Evolutionary conservation across 2,329 filamentous ascomycete species (phyloP), one percentile per base, ranked within the genome.

Genomic region (Hypoxylon sp.): DNA sequence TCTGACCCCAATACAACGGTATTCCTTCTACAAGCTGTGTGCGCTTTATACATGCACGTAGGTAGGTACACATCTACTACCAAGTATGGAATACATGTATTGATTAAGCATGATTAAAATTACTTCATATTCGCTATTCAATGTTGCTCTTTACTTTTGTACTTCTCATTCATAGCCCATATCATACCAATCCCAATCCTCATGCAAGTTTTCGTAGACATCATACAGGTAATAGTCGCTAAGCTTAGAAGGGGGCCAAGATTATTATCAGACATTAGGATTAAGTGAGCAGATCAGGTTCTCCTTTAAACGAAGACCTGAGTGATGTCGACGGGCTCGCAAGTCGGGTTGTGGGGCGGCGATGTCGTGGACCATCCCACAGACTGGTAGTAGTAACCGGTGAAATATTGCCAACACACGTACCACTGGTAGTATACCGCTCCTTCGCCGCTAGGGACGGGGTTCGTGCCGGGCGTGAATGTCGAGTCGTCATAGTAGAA

Each of bases 311-410:
- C 11, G n/a, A 63, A 43, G n/a, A 72, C 69, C 51, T 72, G 67
- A 53, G 53, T 73, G 65, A 80, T 75, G n/a, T 73, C 71, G 43
- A 79, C 77, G 2, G 74, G 50, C 63, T 75, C 69, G 65, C 79
- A 80, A 9, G 77, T 80, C 32, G 79, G 79, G 69, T 80, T 80
- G 67, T 74, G 74, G n/a, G 79, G 77, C 13, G 69, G 58, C 2
- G 68, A 62, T 6, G 61, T 45, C 9, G 73, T 73, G 3, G 74
- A 67, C 78, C 79, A 80, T 14, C 69, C 77, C 7, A 80, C 63
- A 2, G 76, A 73, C 21, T 79, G 73, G 67, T 80, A 80, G 70
- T 75, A 79, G 65, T 80, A 80, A 5, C 74, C 67, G 17, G 67
- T 71, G 49, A 75, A 72, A 69, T 74, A 75, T 46, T 77, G 76